Base-by-base conservation (phyloP, 2,329 filamentous ascomycete species). In the Thelonectria olida region DNA sequence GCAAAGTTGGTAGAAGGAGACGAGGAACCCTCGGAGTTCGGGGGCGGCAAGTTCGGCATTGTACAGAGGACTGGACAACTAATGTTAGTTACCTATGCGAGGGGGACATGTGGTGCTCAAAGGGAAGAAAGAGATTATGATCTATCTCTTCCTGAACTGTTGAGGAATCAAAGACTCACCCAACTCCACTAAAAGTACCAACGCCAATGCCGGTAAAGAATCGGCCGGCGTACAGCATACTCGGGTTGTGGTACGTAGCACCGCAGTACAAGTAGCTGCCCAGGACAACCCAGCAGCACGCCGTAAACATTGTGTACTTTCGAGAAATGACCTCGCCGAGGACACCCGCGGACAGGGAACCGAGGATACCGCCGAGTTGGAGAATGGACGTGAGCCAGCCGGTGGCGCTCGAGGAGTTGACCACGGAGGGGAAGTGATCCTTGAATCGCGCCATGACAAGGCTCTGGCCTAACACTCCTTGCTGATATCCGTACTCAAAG, bases 21-120 rank as follows among this genome's bases (percentile, higher is more conserved):
- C 87, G 2, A 91, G 80, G 15, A 88, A 84, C 36, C 89, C 89
- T 58, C 89, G 81, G n/a, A 90, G 82, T 72, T 91, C 88, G 1
- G 89, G 88, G 9, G 88, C 82, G 2, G 85, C 82, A 5, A 83
- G 75, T 69, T 87, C 85, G 23, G 82, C 80, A 48, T 82, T 83
- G 68, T 84, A 84, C 0, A 84, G 66, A 2, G 82, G 81, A 7
- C 79, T 55, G 12, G 20, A 12, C 34, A 12, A n/a, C 6, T 12
- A 1, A 9, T 23, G 5, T 22, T 3, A 22, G 58, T 9, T 54
- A 28, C n/a, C 19, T 3, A 12, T 12, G 12, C 17, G 2, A 13
- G n/a, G 4, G 28, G 13, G 4, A 28, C n/a, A n/a, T n/a, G n/a
- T n/a, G n/a, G n/a, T n/a, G n/a, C n/a, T n/a, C n/a, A n/a, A n/a